These are phyloP conservation scores for Ophiorrhiza pumila DNA, from an alignment of 257 asterid species.

Conservation along the genomic window DNA sequence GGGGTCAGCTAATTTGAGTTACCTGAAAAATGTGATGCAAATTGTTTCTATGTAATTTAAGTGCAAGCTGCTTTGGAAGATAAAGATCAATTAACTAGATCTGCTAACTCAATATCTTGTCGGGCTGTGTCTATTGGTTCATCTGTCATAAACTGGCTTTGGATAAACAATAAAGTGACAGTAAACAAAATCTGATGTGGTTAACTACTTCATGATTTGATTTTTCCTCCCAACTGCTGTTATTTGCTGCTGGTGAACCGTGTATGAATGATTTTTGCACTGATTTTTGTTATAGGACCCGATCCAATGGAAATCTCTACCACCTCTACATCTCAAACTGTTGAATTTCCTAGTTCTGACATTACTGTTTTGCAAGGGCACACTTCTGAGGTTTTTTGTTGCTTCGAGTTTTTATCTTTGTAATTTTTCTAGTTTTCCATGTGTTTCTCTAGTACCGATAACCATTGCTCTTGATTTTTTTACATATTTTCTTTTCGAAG, in stretches of 20 bases:
- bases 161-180: neutral
- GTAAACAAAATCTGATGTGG: neutral
- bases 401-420: neutral
- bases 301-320: conserved; percentile 26
- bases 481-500: conserved; percentile 23
- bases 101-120: neutral
- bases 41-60: neutral
- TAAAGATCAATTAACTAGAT: neutral
- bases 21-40: no score
- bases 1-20: no score
- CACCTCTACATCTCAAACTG: neutral
- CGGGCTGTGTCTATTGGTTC: neutral
- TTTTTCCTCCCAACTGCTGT: neutral
- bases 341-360: conserved; percentile 23
- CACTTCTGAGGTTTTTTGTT: conserved; percentile 27
- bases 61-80: neutral
- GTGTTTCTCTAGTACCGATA: neutral
- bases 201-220: neutral
- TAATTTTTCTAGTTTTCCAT: neutral
- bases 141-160: neutral
- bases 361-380: conserved; percentile 33
- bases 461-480: neutral
- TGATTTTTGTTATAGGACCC: conserved; percentile 11
- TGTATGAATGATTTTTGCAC: neutral
- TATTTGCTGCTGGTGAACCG: neutral